These are phyloP conservation scores for Phaffomyces antillensis DNA, from an alignment of 805 yeast genomes.

Conservation along the genomic window DNA sequence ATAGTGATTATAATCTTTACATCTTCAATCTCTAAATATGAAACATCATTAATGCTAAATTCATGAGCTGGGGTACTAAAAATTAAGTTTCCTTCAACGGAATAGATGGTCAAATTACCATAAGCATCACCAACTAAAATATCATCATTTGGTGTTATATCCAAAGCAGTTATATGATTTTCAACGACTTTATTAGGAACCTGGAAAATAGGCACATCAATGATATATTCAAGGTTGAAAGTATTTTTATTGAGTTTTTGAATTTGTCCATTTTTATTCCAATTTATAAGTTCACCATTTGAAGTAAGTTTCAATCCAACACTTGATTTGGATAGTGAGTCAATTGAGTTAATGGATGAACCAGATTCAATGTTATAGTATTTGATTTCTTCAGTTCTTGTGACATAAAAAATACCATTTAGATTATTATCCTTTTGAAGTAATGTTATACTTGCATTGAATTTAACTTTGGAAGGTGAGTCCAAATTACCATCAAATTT, in stretches of 20 bases:
- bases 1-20: slow-evolving; percentile 35
- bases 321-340: slow-evolving; percentile 31
- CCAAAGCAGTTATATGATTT: slow-evolving; percentile 37
- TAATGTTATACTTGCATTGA: slow-evolving; percentile 14
- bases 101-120: slow-evolving; percentile 31
- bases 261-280: slow-evolving; percentile 37
- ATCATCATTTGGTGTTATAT: slow-evolving; percentile 21
- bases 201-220: slow-evolving; percentile 16
- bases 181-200: slow-evolving; percentile 27
- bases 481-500: slow-evolving; percentile 27
- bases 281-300: slow-evolving; percentile 28
- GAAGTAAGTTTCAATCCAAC: slow-evolving; percentile 32
- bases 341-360: slow-evolving; percentile 21
- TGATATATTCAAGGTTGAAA: slow-evolving; percentile 8
- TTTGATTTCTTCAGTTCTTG: slow-evolving; percentile 31
- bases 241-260: slow-evolving; percentile 23
- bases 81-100: slow-evolving; percentile 10
- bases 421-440: slow-evolving; percentile 19
- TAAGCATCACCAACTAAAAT: slow-evolving; percentile 42
- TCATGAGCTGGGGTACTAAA: slow-evolving; percentile 41
- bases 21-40: slow-evolving; percentile 26
- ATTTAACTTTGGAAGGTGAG: slow-evolving; percentile 21
- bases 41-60: slow-evolving; percentile 41
- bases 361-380: slow-evolving; percentile 19
- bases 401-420: slow-evolving; percentile 26